Evolutionary conservation across 768 basidiomycete genomes (phyloP).

Genomic region (Tricholoma saponaceum): DNA sequence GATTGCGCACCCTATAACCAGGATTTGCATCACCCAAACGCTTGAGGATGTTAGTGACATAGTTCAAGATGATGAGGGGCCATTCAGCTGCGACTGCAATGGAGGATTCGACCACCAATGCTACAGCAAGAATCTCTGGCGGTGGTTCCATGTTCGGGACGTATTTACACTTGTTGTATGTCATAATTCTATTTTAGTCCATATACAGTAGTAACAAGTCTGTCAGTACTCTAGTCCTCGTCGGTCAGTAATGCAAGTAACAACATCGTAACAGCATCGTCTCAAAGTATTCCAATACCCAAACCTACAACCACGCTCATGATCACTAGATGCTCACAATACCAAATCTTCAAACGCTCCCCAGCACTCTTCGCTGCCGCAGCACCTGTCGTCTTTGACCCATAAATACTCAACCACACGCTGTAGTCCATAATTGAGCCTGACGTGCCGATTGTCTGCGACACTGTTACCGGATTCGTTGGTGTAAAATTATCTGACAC

Average conservation of each 20-base stretch:
- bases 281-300: neutral
- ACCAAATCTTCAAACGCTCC: neutral
- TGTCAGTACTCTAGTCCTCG: no score
- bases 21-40: conserved; percentile 44
- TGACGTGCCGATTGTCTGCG: conserved; percentile 16
- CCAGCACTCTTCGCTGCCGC: neutral
- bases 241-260: no score
- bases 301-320: neutral
- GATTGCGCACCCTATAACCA: conserved; percentile 29
- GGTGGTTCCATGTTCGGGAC: neutral
- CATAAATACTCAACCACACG: conserved; percentile 27
- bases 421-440: conserved; percentile 34
- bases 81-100: conserved; percentile 50
- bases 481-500: conserved; percentile 37
- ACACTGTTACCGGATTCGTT: conserved; percentile 29
- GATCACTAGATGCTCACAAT: neutral
- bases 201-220: no score
- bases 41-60: conserved; percentile 47
- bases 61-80: conserved; percentile 40
- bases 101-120: conserved; percentile 61
- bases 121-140: conserved; percentile 39
- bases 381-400: conserved; percentile 14
- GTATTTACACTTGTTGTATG: neutral
- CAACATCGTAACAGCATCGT: no score
- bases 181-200: no score